phyloP scores from a whole-genome alignment of 1,139 yeast genomes.

The Nakaseomyces uthaithaninus region DNA sequence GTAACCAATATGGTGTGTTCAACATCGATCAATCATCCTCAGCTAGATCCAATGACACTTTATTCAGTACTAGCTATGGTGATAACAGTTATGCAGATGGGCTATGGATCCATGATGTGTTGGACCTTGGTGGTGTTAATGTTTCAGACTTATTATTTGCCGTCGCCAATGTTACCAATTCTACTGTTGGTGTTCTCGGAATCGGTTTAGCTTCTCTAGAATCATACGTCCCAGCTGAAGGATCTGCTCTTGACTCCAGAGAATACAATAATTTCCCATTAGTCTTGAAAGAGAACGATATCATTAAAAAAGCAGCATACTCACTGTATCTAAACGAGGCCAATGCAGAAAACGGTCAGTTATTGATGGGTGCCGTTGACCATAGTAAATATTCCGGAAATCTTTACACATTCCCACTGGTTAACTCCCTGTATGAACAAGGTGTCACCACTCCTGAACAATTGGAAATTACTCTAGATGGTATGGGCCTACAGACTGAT shows the following conservation, averaged over 20 bases:
- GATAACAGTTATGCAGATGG: slow-evolving; percentile 7
- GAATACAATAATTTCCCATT: slow-evolving; percentile 36
- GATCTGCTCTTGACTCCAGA: background rate
- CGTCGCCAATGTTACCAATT: slow-evolving; percentile 3
- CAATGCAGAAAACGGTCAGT: slow-evolving; percentile 36
- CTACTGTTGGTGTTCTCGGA: slow-evolving; percentile 4
- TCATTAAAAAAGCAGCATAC: slow-evolving; percentile 44
- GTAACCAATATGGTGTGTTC: slow-evolving; percentile 3
- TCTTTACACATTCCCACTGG: slow-evolving; percentile 39
- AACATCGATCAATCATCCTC: slow-evolving; percentile 3
- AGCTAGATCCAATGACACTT: slow-evolving; percentile 3
- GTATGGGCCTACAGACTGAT: slow-evolving; percentile 34
- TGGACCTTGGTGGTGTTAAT: slow-evolving; percentile 1
- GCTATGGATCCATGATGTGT: slow-evolving; percentile 5
- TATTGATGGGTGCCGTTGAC: slow-evolving; percentile 55
- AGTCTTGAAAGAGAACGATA: slow-evolving; percentile 43
- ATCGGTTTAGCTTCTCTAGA: slow-evolving; percentile 3
- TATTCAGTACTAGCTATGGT: slow-evolving; percentile 1
- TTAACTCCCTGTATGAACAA: slow-evolving; percentile 32
- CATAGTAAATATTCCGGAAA: slow-evolving; percentile 43
- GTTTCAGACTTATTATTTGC: slow-evolving; percentile 2
- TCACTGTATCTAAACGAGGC: slow-evolving; percentile 43
- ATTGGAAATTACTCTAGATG: slow-evolving; percentile 40
- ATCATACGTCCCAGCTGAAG: background rate
- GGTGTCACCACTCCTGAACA: slow-evolving; percentile 33